phyloP scores from a whole-genome alignment of 2,329 filamentous ascomycete species.

The Apiospora malaysiana region DNA sequence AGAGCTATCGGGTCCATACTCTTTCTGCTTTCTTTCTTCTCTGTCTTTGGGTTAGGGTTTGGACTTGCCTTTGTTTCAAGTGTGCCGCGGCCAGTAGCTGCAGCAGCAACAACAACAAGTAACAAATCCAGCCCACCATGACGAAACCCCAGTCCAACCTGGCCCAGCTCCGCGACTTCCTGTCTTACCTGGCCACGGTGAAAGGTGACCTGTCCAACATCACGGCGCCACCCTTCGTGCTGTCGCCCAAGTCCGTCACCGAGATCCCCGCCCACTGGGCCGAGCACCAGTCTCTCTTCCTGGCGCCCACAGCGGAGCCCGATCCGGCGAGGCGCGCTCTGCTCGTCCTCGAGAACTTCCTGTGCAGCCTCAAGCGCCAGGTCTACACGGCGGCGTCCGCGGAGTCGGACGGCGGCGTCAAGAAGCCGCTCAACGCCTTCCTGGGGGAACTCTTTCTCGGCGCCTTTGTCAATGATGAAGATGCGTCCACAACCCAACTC shows the following conservation, averaged over 20 bases:
- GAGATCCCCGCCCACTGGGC: slow-evolving; percentile 64
- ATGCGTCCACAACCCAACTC: slow-evolving; percentile 28
- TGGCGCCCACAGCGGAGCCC: slow-evolving; percentile 47
- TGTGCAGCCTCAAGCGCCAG: slow-evolving; percentile 50
- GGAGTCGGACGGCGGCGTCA: slow-evolving; percentile 46
- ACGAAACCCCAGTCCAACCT: slow-evolving; percentile 33
- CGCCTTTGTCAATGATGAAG: slow-evolving; percentile 32
- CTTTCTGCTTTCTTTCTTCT: background rate
- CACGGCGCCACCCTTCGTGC: slow-evolving; percentile 61
- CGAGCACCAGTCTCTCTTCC: slow-evolving; percentile 57
- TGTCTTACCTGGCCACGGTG: slow-evolving; percentile 57
- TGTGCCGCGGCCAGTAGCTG: background rate
- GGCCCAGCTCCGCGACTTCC: slow-evolving; percentile 39
- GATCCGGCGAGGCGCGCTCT: slow-evolving; percentile 47
- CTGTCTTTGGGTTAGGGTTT: background rate
- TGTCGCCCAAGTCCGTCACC: slow-evolving; percentile 59
- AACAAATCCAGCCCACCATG: background rate
- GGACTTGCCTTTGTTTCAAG: background rate
- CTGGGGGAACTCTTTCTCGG: slow-evolving; percentile 57
- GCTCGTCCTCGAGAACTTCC: slow-evolving; percentile 53
- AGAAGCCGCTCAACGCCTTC: slow-evolving; percentile 59
- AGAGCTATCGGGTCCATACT: background rate
- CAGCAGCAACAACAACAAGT: background rate
- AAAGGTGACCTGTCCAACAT: slow-evolving; percentile 62
- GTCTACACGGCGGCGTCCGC: slow-evolving; percentile 35